Conservation (phyloP, 2,329 filamentous ascomycete species). For the Fusarium transvaalense region DNA sequence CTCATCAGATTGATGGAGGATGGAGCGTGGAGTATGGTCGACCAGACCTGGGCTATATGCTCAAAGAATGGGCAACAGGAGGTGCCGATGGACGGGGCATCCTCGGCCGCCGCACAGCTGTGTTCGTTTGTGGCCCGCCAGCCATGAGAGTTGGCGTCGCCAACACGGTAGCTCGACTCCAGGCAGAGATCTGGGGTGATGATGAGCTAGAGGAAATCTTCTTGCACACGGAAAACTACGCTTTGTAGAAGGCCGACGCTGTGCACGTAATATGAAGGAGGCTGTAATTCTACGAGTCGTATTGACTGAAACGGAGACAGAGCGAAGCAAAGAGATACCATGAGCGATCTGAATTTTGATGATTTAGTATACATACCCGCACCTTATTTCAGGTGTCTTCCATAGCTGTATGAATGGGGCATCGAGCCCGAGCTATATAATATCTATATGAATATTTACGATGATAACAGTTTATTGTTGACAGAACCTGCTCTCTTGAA, state of each 20-base stretch:
- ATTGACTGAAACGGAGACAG: neutral
- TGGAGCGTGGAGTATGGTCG: constrained; percentile 95
- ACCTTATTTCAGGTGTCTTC: constrained; percentile 7
- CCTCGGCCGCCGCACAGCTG: constrained; percentile 84
- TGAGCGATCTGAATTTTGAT: constrained; percentile 45
- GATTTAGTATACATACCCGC: constrained; percentile 29
- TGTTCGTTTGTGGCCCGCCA: constrained; percentile 93
- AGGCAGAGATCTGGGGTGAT: constrained; percentile 85
- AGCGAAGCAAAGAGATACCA: constrained; percentile 47
- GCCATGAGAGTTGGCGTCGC: constrained; percentile 89
- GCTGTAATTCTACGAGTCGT: constrained; percentile 42
- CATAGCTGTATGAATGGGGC: constrained; percentile 32
- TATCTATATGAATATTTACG: constrained; percentile 27
- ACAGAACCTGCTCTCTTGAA: no score
- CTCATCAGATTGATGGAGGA: constrained; percentile 77
- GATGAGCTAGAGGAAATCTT: constrained; percentile 88
- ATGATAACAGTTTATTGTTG: neutral
- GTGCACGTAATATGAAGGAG: constrained; percentile 4
- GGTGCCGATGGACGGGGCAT: constrained; percentile 74
- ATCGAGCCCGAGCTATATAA: constrained; percentile 34
- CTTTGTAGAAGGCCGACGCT: constrained; percentile 65
- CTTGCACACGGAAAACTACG: constrained; percentile 95
- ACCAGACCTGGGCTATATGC: constrained; percentile 87
- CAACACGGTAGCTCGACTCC: constrained; percentile 84
- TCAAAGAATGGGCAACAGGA: constrained; percentile 84